Evolutionary conservation across 306 rosid species (phyloP).

Genomic region (Pyrus betulifolia): DNA sequence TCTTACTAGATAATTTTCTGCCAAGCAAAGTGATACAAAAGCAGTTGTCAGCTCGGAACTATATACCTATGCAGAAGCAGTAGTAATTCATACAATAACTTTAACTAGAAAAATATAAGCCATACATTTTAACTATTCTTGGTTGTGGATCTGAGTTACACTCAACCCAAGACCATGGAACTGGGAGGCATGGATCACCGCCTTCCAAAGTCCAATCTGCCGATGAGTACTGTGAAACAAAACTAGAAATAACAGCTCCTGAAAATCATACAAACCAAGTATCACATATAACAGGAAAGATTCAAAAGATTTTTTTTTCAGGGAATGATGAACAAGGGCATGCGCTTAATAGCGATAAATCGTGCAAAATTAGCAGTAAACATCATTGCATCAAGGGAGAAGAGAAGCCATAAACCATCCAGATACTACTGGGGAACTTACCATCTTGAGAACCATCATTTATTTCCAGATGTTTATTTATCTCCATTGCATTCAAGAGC

Average conservation of each 20-base stretch:
- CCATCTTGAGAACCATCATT: conserved; percentile 79
- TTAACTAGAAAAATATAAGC: conserved; percentile 6
- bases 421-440: conserved; percentile 20
- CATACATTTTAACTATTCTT: conserved; percentile 73
- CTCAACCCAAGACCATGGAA: conserved; percentile 92
- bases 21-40: conserved; percentile 27
- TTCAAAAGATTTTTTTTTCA: background rate
- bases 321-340: conserved; percentile 3
- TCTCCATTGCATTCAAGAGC: conserved; percentile 91
- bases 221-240: conserved; percentile 55
- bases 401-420: background rate
- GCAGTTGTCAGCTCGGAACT: conserved; percentile 18
- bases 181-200: conserved; percentile 97
- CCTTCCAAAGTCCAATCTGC: conserved; percentile 76
- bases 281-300: conserved; percentile 19
- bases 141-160: conserved; percentile 77
- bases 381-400: background rate
- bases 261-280: conserved; percentile 31
- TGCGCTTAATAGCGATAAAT: background rate
- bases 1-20: conserved; percentile 68
- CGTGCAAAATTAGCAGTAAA: no score
- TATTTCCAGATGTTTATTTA: conserved; percentile 70
- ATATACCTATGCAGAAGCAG: conserved; percentile 11
- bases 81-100: background rate
- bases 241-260: conserved; percentile 52